phyloP scores from a whole-genome alignment of 352 stramenopile species.

The Thraustochytrium sp. region DNA sequence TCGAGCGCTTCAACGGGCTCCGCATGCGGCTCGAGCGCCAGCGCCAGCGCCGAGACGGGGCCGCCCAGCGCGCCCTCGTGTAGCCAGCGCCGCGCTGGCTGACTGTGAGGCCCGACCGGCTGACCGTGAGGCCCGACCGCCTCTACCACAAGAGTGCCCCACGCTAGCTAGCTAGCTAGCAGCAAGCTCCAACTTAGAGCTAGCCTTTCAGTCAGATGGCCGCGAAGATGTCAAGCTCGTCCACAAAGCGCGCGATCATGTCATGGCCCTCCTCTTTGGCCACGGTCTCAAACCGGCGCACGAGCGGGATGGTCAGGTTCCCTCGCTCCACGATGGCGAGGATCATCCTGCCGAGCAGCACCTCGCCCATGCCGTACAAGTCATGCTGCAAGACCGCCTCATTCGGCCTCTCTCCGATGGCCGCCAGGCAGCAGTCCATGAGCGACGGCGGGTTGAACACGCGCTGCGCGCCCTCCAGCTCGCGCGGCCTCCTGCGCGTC shows the following conservation, averaged over 20 bases:
- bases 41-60: background rate
- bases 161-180: too few relatives aligned
- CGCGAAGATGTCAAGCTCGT: slow-evolving; percentile 22
- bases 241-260: background rate
- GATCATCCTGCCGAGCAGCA: background rate
- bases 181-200: too few relatives aligned
- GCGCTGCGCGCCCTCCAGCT: background rate
- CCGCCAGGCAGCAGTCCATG: background rate
- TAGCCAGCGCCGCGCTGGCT: too few relatives aligned
- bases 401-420: background rate
- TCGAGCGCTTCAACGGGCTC: background rate
- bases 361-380: background rate
- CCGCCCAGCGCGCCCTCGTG: too few relatives aligned
- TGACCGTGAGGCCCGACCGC: too few relatives aligned
- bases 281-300: slow-evolving; percentile 10
- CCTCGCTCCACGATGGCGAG: background rate
- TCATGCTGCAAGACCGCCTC: background rate
- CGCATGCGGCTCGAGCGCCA: background rate
- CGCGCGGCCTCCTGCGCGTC: background rate
- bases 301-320: slow-evolving; percentile 24
- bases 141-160: too few relatives aligned
- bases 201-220: background rate
- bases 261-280: slow-evolving; percentile 22
- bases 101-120: too few relatives aligned
- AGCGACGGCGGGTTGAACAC: background rate